phyloP scores from a whole-genome alignment of 768 basidiomycete genomes.

The Royoungia palumana region DNA sequence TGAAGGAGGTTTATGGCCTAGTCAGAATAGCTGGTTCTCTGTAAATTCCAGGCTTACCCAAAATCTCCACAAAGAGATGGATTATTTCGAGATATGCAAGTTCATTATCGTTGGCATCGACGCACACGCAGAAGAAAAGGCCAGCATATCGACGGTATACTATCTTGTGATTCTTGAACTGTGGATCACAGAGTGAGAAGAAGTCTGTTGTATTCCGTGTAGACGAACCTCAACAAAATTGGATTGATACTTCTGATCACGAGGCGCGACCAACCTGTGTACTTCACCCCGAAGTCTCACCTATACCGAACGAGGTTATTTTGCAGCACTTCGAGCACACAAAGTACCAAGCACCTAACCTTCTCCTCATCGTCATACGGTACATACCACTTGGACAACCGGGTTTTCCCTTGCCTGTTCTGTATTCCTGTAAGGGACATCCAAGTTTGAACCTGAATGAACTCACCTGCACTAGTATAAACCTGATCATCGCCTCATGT shows the following conservation, averaged over 20 bases:
- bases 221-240: constrained; percentile 95
- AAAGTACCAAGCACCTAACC: constrained; percentile 40
- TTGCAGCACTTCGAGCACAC: background rate
- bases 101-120: constrained; percentile 98
- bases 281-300: constrained; percentile 95
- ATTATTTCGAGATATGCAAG: constrained; percentile 96
- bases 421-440: constrained; percentile 28
- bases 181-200: constrained; percentile 7
- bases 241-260: constrained; percentile 98
- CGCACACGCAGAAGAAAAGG: constrained; percentile 96
- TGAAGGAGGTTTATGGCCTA: background rate
- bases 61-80: constrained; percentile 95
- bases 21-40: constrained; percentile 1
- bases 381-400: constrained; percentile 97
- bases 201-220: background rate
- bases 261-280: constrained; percentile 89
- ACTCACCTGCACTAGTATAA: constrained; percentile 90
- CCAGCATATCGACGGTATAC: constrained; percentile 97
- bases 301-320: constrained; percentile 36
- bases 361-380: constrained; percentile 99
- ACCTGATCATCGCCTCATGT: constrained; percentile 76
- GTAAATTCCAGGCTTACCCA: constrained; percentile 55
- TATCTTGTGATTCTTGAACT: constrained; percentile 98
- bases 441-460: constrained; percentile 6
- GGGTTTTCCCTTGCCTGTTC: constrained; percentile 98